Evolutionary conservation across 495 filamentous ascomycete genomes (phyloP).

Genomic region (Daldinia caldariorum): DNA sequence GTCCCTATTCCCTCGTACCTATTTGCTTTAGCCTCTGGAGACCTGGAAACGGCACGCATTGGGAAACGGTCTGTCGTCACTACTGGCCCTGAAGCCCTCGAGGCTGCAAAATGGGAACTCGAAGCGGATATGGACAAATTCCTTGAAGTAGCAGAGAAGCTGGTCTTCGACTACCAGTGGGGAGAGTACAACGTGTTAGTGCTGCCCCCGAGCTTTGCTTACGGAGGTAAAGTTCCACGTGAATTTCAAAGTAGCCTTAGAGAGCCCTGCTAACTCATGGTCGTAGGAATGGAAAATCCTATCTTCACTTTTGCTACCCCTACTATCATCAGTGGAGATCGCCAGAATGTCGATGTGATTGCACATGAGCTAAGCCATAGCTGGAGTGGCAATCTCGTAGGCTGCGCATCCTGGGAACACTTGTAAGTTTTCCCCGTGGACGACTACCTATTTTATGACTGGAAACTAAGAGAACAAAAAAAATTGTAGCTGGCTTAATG

Average conservation of each 20-base stretch:
- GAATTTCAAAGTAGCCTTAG: not conserved
- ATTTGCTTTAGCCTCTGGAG: conserved; percentile 90
- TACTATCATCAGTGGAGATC: conserved; percentile 89
- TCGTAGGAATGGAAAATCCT: conserved; percentile 92
- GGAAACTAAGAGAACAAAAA: conserved; percentile 33
- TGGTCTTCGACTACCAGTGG: conserved; percentile 91
- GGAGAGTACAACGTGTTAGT: conserved; percentile 94
- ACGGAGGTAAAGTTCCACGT: conserved; percentile 59
- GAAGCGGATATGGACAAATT: conserved; percentile 90
- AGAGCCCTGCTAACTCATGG: conserved; percentile 4
- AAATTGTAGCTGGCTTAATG: conserved; percentile 78
- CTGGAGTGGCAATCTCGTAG: conserved; percentile 95
- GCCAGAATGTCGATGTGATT: conserved; percentile 95
- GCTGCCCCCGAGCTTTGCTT: conserved; percentile 89
- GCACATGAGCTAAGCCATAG: conserved; percentile 92
- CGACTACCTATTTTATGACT: not conserved
- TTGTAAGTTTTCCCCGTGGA: conserved; percentile 61
- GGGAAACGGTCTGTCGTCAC: conserved; percentile 85
- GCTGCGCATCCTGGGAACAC: conserved; percentile 92
- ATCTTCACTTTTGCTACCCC: conserved; percentile 94
- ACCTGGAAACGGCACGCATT: conserved; percentile 83
- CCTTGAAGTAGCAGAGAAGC: conserved; percentile 85
- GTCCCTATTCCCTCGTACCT: conserved; percentile 95
- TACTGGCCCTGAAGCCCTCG: conserved; percentile 86
- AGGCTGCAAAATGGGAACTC: conserved; percentile 87